Conservation (phyloP, 441 rosid genomes). For the Croton laevigatus region DNA sequence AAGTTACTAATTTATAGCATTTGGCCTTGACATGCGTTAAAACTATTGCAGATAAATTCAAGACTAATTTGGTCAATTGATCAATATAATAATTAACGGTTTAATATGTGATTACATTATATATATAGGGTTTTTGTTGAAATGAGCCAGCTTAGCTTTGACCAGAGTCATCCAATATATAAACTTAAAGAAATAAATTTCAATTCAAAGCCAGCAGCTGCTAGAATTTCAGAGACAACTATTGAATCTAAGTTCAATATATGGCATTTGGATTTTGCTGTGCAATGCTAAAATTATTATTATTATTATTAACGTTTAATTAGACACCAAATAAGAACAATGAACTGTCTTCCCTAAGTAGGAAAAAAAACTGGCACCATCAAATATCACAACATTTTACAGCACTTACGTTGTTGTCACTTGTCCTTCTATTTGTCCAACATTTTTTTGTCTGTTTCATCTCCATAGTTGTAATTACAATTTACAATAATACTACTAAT, state of each 20-base stretch:
- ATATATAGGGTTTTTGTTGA: too few relatives aligned
- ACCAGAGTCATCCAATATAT: neutral
- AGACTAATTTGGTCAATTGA: neutral
- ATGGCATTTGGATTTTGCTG: neutral
- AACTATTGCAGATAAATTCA: neutral
- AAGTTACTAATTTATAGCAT: neutral
- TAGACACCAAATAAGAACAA: neutral
- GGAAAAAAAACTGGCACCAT: too few relatives aligned
- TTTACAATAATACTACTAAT: neutral
- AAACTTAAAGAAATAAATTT: neutral
- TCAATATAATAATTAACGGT: neutral
- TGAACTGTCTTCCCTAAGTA: slow-evolving; percentile 21
- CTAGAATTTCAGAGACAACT: neutral
- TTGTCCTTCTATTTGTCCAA: slow-evolving; percentile 41
- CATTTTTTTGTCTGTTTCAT: slow-evolving; percentile 5
- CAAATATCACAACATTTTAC: slow-evolving; percentile 1
- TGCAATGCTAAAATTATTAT: too few relatives aligned
- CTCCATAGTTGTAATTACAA: neutral
- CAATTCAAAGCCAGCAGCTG: neutral
- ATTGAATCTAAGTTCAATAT: too few relatives aligned
- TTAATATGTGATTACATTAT: too few relatives aligned
- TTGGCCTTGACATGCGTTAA: neutral
- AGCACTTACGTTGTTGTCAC: slow-evolving; percentile 40
- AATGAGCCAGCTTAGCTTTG: neutral
- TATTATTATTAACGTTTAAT: neutral